phyloP scores from a whole-genome alignment of 139 green algal genomes.

The Tetraselmis chui region DNA sequence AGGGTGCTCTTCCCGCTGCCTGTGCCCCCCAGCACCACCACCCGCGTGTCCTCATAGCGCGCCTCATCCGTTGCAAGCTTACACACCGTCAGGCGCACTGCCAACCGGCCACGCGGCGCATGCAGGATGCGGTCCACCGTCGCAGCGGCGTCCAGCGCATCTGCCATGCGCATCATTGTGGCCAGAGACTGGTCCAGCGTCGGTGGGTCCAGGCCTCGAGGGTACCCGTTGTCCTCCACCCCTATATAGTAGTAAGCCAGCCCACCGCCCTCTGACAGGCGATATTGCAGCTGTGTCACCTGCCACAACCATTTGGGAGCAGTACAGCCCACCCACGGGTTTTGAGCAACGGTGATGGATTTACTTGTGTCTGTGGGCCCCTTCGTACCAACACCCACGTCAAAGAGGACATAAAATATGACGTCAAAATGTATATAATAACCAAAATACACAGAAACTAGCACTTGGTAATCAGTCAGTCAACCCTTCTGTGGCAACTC shows the following conservation, averaged over 20 bases:
- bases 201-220: constrained; percentile 42
- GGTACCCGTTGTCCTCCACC: constrained; percentile 81
- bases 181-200: constrained; percentile 56
- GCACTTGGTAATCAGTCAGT: no score
- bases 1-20: constrained; percentile 75
- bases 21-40: constrained; percentile 28
- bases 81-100: not conserved
- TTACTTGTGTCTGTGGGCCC: no score
- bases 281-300: constrained; percentile 82
- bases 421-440: no score
- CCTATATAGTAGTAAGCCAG: constrained; percentile 76
- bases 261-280: constrained; percentile 70
- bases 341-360: no score
- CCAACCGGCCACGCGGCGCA: not conserved
- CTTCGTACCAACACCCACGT: no score
- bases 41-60: not conserved
- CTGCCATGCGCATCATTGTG: constrained; percentile 59
- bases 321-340: not conserved
- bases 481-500: no score
- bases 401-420: no score
- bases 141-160: constrained; percentile 23
- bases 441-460: no score
- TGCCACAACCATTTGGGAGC: constrained; percentile 22
- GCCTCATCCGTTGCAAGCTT: not conserved
- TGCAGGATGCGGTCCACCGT: not conserved